These are phyloP conservation scores for Debaryomyces nepalensis DNA, from an alignment of 1,139 yeast species.

Conservation along the genomic window DNA sequence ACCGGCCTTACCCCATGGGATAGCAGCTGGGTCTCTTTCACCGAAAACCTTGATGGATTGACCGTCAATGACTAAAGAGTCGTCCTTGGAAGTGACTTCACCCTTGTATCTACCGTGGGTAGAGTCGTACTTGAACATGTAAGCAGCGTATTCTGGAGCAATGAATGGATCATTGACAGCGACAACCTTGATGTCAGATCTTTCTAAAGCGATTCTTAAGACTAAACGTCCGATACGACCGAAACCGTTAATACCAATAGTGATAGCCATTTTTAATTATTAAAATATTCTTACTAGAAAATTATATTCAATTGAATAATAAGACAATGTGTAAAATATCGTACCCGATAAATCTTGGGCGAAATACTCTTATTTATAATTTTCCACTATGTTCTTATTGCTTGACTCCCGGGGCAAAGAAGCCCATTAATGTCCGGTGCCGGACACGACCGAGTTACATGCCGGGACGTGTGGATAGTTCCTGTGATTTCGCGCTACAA, in stretches of 20 bases:
- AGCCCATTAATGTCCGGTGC: constrained; percentile 16
- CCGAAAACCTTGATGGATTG: constrained; percentile 69
- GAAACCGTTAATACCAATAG: constrained; percentile 85
- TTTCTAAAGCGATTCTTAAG: constrained; percentile 72
- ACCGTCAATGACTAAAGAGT: constrained; percentile 67
- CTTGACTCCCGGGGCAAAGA: constrained; percentile 21
- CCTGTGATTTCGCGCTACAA: constrained; percentile 20
- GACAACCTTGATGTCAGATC: constrained; percentile 75
- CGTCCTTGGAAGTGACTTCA: constrained; percentile 63
- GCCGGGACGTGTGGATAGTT: constrained; percentile 1
- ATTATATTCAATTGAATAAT: constrained; percentile 11
- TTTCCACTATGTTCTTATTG: constrained; percentile 9
- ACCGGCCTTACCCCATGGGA: constrained; percentile 82
- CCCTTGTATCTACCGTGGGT: constrained; percentile 82
- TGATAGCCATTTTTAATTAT: constrained; percentile 38
- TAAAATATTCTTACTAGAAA: constrained; percentile 7
- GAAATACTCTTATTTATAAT: constrained; percentile 11
- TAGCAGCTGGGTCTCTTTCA: constrained; percentile 76
- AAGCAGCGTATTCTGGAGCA: constrained; percentile 80
- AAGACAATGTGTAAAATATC: background rate
- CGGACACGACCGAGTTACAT: constrained; percentile 11
- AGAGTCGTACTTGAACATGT: constrained; percentile 88
- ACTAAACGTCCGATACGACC: constrained; percentile 91
- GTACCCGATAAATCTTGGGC: background rate
- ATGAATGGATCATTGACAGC: constrained; percentile 87